phyloP scores from a whole-genome alignment of 2,329 filamentous ascomycete species.

The Colletotrichum orchidophilum region DNA sequence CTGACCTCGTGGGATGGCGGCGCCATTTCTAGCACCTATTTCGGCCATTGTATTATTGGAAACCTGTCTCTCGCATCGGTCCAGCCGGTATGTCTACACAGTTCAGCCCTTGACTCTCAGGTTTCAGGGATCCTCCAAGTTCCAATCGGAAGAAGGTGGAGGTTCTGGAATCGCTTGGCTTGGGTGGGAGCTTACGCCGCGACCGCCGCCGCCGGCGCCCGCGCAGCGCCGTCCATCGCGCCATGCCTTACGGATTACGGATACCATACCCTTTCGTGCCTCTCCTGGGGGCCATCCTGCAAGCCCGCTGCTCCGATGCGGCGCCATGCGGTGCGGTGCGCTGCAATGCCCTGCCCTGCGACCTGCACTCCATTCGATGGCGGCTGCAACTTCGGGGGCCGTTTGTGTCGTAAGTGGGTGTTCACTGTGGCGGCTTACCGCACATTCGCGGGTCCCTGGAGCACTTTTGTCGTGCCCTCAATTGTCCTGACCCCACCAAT shows the following conservation, averaged over 20 bases:
- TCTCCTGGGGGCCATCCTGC: background rate
- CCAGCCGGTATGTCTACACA: background rate
- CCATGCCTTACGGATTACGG: slow-evolving; percentile 16
- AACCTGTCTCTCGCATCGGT: slow-evolving; percentile 12
- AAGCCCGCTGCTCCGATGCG: slow-evolving; percentile 10
- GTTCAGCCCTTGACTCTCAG: background rate
- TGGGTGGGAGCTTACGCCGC: slow-evolving; percentile 6
- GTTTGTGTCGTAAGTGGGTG: slow-evolving; percentile 27
- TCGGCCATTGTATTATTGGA: too few relatives aligned
- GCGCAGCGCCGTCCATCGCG: slow-evolving; percentile 11
- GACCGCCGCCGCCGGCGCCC: background rate
- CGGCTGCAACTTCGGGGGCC: slow-evolving; percentile 12
- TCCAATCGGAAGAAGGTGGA: too few relatives aligned
- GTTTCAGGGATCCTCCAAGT: too few relatives aligned
- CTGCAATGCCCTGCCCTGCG: slow-evolving; percentile 24
- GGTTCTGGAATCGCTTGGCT: too few relatives aligned
- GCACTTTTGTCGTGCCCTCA: slow-evolving; percentile 26
- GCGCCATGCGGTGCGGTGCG: slow-evolving; percentile 22
- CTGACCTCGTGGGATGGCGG: too few relatives aligned
- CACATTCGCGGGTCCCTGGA: background rate
- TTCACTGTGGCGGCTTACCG: background rate
- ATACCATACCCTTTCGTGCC: background rate
- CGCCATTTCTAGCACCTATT: too few relatives aligned
- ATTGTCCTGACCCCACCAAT: background rate
- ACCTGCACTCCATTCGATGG: slow-evolving; percentile 26